Evolutionary conservation across 2,329 filamentous ascomycete genomes (phyloP), one percentile per base, ranked within the genome.

Genomic region (Colletotrichum orbiculare): DNA sequence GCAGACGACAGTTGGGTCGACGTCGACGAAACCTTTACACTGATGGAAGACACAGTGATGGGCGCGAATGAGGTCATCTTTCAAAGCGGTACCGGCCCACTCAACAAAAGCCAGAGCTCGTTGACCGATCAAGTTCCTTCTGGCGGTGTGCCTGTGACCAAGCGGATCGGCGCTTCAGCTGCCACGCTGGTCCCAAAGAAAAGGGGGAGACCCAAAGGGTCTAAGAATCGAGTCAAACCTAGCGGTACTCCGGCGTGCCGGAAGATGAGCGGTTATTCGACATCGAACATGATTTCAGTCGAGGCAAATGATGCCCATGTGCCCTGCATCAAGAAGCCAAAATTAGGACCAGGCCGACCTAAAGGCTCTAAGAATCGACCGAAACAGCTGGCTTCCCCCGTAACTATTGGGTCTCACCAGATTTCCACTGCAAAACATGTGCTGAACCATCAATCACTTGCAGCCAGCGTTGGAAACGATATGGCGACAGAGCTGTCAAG

Each of bases 341-440:
- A 64, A 47, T 42, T 53, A 35, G 64, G 64, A 11, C 64, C 64
- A 41, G 81, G 84, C 6, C 78, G 84, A 38, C 84, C 84, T 0
- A 85, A 85, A 64, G 84, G 84, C 0, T 85, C 83, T 2, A 84
- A 82, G 64, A 86, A 85, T 65, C 78, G 81, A 3, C 76, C 79
- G 3, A 83, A 80, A 65, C 76, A 78, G 35, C 25, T 10, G 8
- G 10, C 8, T 17, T n/a, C 41, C 49, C 17, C 35, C 9, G n/a
- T 17, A n/a, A 17, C 15, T 10, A 7, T 5, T 46, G 15, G n/a
- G n/a, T 10, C 43, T 15, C 13, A 10, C 13, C 43, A 15, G 11
- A 4, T 7, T 17, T n/a, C n/a, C 25, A 25, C 25, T 25, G 25
- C 25, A 25, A 25, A 25, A 25, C 25, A 25, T 25, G 25, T 25